Conservation (phyloP, 169 alveolate species). For the Eimeria necatrix region DNA sequence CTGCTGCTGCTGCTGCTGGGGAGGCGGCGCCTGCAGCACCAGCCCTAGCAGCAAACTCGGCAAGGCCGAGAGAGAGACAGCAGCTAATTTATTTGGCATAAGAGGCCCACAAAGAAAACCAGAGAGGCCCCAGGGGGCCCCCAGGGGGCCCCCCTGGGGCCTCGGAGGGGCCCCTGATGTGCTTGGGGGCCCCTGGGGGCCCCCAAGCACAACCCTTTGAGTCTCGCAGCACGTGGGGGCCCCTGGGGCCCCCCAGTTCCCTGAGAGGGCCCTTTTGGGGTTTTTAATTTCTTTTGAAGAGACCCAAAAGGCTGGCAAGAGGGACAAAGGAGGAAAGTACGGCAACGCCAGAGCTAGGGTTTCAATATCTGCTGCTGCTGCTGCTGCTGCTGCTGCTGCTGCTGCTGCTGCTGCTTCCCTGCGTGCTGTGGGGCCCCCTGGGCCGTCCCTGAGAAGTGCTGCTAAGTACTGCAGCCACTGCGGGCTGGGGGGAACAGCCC, state of each 20-base stretch:
- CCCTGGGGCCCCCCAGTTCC: constrained; percentile 15
- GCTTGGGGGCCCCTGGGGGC: constrained; percentile 1
- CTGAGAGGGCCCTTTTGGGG: neutral
- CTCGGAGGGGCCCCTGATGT: too few species aligned
- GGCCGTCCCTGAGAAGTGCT: neutral
- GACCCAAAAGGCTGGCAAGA: neutral
- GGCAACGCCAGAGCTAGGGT: neutral
- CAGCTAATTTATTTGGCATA: neutral
- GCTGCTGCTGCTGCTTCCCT: neutral
- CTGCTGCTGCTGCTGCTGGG: constrained; percentile 60
- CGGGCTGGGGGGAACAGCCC: constrained; percentile 40
- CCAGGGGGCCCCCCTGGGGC: constrained; percentile 10
- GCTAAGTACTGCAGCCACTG: constrained; percentile 13
- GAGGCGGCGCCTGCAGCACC: constrained; percentile 49
- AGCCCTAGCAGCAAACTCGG: constrained; percentile 40
- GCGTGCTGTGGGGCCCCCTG: neutral
- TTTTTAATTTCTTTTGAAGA: neutral
- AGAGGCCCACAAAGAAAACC: neutral
- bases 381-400: constrained; percentile 31
- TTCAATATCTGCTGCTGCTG: constrained; percentile 3
- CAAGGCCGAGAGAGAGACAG: neutral
- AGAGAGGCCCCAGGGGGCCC: neutral
- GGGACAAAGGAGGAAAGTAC: constrained; percentile 1
- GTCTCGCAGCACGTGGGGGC: neutral
- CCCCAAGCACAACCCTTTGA: neutral